Percentiles rank a stretch among this genome's conserved stretches.
Conservation (phyloP, 148 eudicot species). For the Camellia lanceoleosa region DNA sequence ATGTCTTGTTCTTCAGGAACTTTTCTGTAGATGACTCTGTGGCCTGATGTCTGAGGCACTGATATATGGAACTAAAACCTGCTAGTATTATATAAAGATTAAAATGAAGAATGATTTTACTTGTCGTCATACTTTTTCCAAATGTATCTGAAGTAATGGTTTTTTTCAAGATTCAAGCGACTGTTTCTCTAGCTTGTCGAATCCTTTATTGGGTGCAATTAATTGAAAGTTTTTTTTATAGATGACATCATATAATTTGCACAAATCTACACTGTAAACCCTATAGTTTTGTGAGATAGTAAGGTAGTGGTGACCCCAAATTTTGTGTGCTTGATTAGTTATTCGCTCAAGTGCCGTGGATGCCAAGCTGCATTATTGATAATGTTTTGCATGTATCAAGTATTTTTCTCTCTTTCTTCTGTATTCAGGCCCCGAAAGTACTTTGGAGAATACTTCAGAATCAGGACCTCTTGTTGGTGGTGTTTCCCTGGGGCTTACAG, state of each 20-base stretch:
- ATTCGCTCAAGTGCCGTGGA: background rate
- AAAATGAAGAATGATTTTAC: background rate
- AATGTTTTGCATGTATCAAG: background rate
- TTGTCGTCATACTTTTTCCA: background rate
- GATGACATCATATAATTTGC: background rate
- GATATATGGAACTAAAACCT: background rate
- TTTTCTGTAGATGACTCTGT: background rate
- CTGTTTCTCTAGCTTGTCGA: background rate
- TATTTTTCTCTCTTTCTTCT: background rate
- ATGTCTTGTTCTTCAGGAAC: background rate
- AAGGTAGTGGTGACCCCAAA: background rate
- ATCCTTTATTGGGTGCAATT: background rate
- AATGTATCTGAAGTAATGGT: background rate
- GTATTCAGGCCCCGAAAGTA: conserved; percentile 20
- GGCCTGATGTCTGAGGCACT: background rate
- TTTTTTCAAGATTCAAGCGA: background rate
- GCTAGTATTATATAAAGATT: background rate
- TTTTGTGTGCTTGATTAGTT: background rate
- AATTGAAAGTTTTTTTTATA: background rate
- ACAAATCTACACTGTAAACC: background rate
- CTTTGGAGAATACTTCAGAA: conserved; percentile 31
- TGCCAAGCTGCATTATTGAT: background rate
- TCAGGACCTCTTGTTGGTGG: conserved; percentile 20
- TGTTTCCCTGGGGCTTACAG: conserved; percentile 22
- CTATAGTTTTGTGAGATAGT: background rate